A percentile compares a stretch with the other conserved stretches of the same genome.
Evolutionary conservation across 2,329 filamentous ascomycete species (phyloP).

Genomic region (Aureobasidium sp.): DNA sequence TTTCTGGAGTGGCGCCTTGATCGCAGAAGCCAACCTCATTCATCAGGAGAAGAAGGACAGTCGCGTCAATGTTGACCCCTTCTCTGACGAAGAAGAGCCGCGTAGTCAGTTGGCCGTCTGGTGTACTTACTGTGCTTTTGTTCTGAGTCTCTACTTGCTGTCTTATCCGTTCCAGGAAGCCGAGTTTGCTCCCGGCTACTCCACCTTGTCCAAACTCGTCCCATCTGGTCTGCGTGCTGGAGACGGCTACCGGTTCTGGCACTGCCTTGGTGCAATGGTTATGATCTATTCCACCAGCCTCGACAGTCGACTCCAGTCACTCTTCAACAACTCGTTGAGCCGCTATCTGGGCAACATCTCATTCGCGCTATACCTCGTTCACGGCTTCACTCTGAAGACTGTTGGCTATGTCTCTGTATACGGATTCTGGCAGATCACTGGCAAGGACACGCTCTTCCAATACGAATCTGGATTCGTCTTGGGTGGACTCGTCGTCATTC

Average conservation of each 20-base stretch:
- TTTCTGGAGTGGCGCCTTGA: slow-evolving; percentile 48
- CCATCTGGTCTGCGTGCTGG: slow-evolving; percentile 40
- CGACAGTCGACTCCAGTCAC: slow-evolving; percentile 39
- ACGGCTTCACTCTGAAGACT: slow-evolving; percentile 49
- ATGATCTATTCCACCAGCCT: slow-evolving; percentile 43
- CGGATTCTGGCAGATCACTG: slow-evolving; percentile 42
- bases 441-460: slow-evolving; percentile 37
- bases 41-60: slow-evolving; percentile 6
- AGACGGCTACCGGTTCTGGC: slow-evolving; percentile 50
- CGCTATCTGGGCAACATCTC: slow-evolving; percentile 55
- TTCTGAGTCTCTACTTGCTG: slow-evolving; percentile 49
- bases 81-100: neutral
- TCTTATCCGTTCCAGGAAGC: slow-evolving; percentile 39
- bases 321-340: slow-evolving; percentile 44
- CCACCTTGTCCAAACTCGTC: slow-evolving; percentile 42
- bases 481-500: slow-evolving; percentile 43
- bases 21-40: slow-evolving; percentile 51
- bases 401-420: slow-evolving; percentile 47
- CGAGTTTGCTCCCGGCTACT: slow-evolving; percentile 46
- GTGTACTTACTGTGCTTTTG: slow-evolving; percentile 37
- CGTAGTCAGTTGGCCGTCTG: neutral
- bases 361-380: slow-evolving; percentile 55
- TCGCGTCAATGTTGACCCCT: neutral
- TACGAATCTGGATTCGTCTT: slow-evolving; percentile 45
- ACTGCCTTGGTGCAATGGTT: slow-evolving; percentile 45